Evolutionary conservation across 2,329 filamentous ascomycete genomes (phyloP).

Genomic region (Trichoderma sp.): DNA sequence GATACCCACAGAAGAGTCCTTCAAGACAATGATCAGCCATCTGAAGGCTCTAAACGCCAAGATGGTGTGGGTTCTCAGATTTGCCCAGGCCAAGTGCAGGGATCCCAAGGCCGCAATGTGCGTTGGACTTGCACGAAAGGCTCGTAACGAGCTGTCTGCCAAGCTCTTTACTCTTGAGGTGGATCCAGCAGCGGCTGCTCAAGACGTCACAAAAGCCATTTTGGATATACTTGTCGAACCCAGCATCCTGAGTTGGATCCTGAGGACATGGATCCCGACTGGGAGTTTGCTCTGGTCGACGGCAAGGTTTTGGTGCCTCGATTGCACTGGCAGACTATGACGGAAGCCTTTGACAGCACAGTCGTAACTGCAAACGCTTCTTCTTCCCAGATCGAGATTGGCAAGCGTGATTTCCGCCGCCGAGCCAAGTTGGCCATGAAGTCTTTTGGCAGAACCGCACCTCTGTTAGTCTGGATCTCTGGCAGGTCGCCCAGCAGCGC

Average conservation of each 20-base stretch:
- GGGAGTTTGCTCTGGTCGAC: slow-evolving; percentile 21
- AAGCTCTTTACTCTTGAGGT: slow-evolving; percentile 25
- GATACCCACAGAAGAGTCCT: neutral
- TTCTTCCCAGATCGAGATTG: neutral
- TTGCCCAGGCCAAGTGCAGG: slow-evolving; percentile 17
- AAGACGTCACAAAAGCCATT: neutral
- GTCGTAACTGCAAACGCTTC: neutral
- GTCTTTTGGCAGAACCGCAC: slow-evolving; percentile 46
- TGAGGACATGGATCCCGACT: slow-evolving; percentile 23
- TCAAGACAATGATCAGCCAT: slow-evolving; percentile 10
- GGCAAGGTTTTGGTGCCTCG: slow-evolving; percentile 22
- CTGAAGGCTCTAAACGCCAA: neutral
- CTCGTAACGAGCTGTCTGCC: slow-evolving; percentile 24
- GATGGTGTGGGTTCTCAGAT: slow-evolving; percentile 10
- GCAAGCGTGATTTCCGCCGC: slow-evolving; percentile 35
- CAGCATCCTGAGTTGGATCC: neutral
- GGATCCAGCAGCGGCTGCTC: neutral
- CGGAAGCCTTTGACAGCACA: slow-evolving; percentile 7
- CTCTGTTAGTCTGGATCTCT: slow-evolving; percentile 47
- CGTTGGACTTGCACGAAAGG: slow-evolving; percentile 22
- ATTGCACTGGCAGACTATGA: slow-evolving; percentile 26
- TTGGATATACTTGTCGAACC: neutral
- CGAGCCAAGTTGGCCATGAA: slow-evolving; percentile 18
- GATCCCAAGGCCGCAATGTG: slow-evolving; percentile 25
- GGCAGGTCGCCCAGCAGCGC: slow-evolving; percentile 30